Evolutionary conservation across 306 rosid genomes (phyloP).

Genomic region (Calophaca sinica): DNA sequence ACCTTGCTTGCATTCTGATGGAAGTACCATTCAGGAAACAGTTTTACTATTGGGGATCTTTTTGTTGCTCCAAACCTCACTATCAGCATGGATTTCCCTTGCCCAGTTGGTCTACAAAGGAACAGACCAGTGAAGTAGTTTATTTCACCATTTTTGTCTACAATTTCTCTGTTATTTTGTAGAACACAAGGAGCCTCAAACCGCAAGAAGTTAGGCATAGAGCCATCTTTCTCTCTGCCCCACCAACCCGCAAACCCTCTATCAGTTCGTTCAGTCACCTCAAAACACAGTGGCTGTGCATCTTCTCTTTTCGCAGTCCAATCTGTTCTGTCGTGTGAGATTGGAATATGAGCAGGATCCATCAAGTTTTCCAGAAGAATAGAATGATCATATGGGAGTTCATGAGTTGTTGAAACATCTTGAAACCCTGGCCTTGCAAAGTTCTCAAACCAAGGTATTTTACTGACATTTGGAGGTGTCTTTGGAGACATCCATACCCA

Average conservation of each 20-base stretch:
- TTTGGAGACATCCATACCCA: conserved; percentile 99
- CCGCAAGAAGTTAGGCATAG: conserved; percentile 64
- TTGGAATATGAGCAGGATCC: conserved; percentile 98
- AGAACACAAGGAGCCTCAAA: conserved; percentile 92
- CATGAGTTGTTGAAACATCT: conserved; percentile 81
- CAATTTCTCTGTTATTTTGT: conserved; percentile 76
- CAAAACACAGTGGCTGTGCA: conserved; percentile 76
- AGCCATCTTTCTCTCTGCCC: conserved; percentile 69
- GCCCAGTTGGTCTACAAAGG: conserved; percentile 95
- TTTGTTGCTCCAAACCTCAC: conserved; percentile 89
- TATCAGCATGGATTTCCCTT: conserved; percentile 91
- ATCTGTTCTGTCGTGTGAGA: conserved; percentile 95
- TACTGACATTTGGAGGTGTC: conserved; percentile 68
- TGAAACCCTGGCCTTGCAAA: conserved; percentile 84
- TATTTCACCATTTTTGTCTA: conserved; percentile 64
- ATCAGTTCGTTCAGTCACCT: conserved; percentile 78
- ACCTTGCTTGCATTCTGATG: conserved; percentile 97
- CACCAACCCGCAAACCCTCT: conserved; percentile 97
- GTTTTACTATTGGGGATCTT: conserved; percentile 57
- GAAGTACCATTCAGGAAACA: conserved; percentile 88
- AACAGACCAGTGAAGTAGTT: conserved; percentile 81
- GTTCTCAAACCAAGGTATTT: conserved; percentile 91
- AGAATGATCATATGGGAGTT: conserved; percentile 98
- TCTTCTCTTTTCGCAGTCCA: conserved; percentile 87
- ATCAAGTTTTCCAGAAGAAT: conserved; percentile 92